Evolutionary conservation across 2,329 filamentous ascomycete genomes (phyloP).

Genomic region (Botrytis sinoallii): DNA sequence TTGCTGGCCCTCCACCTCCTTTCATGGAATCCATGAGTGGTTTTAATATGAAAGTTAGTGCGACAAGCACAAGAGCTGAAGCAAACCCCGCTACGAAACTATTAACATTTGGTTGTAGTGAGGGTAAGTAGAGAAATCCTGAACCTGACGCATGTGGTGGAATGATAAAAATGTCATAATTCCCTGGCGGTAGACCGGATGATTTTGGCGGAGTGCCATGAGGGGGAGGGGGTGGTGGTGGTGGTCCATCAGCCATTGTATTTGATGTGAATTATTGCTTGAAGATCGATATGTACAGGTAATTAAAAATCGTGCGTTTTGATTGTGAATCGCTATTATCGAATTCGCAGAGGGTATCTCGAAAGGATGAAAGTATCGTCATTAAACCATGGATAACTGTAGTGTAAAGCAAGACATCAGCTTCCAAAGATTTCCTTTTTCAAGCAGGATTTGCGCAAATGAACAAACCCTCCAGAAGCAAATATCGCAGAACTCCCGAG

Average conservation of each 20-base stretch:
- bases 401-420: constrained; percentile 12
- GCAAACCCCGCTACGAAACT: constrained; percentile 88
- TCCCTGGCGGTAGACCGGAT: constrained; percentile 74
- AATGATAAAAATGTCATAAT: constrained; percentile 97
- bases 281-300: constrained; percentile 4
- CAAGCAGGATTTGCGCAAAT: neutral
- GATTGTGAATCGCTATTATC: neutral
- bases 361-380: neutral
- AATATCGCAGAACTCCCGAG: neutral
- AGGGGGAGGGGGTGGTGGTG: constrained; percentile 76
- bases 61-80: constrained; percentile 68
- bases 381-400: neutral
- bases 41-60: constrained; percentile 68
- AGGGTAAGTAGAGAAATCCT: constrained; percentile 93
- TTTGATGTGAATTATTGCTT: neutral
- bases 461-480: neutral
- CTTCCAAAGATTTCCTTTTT: neutral
- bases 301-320: neutral
- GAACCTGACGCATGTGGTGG: constrained; percentile 85
- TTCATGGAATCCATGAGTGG: constrained; percentile 69
- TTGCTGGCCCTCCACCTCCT: constrained; percentile 68
- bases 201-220: constrained; percentile 76
- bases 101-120: constrained; percentile 78
- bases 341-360: constrained; percentile 9
- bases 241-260: constrained; percentile 35